These are phyloP conservation scores for Candida nemodendra DNA, from an alignment of 805 yeast species.

Conservation along the genomic window DNA sequence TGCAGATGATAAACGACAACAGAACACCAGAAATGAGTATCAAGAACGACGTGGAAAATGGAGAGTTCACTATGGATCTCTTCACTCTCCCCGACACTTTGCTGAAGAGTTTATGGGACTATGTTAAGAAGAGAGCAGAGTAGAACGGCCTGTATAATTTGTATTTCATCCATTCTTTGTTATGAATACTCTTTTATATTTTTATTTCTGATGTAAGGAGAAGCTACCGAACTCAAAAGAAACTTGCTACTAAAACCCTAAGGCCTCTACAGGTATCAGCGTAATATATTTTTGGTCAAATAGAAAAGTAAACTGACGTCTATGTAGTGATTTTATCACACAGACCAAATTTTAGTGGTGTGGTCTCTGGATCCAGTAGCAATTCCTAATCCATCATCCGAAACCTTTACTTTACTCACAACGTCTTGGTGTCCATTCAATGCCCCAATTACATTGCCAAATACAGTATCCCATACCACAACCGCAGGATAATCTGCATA, in stretches of 20 bases:
- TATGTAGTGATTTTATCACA: no score
- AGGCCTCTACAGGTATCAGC: no score
- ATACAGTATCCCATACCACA: slow-evolving; percentile 73
- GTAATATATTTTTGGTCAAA: no score
- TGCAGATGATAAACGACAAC: slow-evolving; percentile 97
- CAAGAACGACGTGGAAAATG: slow-evolving; percentile 92
- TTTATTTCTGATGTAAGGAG: no score
- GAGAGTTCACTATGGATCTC: slow-evolving; percentile 95
- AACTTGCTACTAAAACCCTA: no score
- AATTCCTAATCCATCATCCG: slow-evolving; percentile 74
- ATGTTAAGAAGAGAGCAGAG: slow-evolving; percentile 67
- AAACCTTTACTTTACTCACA: slow-evolving; percentile 59
- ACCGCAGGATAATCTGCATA: slow-evolving; percentile 70
- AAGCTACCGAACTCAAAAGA: no score
- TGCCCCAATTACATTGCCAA: slow-evolving; percentile 61
- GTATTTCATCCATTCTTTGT: no score
- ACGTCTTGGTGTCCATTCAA: slow-evolving; percentile 64
- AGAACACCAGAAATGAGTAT: slow-evolving; percentile 93
- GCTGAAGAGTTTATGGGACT: slow-evolving; percentile 92
- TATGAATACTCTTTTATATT: no score
- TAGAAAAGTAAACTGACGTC: no score
- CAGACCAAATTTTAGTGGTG: slow-evolving; percentile 65
- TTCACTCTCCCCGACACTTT: slow-evolving; percentile 89
- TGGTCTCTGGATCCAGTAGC: slow-evolving; percentile 83
- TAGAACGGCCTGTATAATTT: slow-evolving; percentile 4